Percentiles rank a stretch among this genome's conserved stretches.
Evolutionary conservation across 768 basidiomycete genomes (phyloP).

Genomic region (Hemileccinum impolitum): DNA sequence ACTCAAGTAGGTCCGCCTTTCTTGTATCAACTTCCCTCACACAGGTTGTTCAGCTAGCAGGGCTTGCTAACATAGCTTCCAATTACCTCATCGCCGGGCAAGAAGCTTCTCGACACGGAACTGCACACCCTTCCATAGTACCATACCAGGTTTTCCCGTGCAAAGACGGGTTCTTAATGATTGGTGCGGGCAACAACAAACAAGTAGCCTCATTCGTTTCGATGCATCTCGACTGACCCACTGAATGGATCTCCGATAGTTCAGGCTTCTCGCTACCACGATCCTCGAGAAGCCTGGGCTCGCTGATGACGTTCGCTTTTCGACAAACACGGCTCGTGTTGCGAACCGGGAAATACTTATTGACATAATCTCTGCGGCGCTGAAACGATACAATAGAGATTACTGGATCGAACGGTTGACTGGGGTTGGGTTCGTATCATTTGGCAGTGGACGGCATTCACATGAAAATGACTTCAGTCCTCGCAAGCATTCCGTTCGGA

Average conservation of each 20-base stretch:
- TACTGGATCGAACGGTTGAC: slow-evolving; percentile 75
- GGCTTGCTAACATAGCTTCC: slow-evolving; percentile 87
- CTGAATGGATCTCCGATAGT: slow-evolving; percentile 43
- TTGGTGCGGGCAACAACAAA: slow-evolving; percentile 88
- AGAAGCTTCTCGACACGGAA: slow-evolving; percentile 86
- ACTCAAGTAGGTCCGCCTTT: slow-evolving; percentile 58
- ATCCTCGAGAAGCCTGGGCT: slow-evolving; percentile 64
- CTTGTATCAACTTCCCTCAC: not conserved
- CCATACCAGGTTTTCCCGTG: slow-evolving; percentile 92
- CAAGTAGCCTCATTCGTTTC: slow-evolving; percentile 47
- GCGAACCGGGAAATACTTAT: slow-evolving; percentile 69
- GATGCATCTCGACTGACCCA: not conserved
- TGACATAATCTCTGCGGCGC: slow-evolving; percentile 56
- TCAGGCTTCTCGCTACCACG: slow-evolving; percentile 59
- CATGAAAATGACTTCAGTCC: slow-evolving; percentile 8
- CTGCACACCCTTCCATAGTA: slow-evolving; percentile 90
- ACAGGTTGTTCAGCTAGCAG: slow-evolving; percentile 61
- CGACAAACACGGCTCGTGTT: slow-evolving; percentile 74
- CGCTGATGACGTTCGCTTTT: slow-evolving; percentile 57
- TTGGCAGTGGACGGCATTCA: slow-evolving; percentile 5
- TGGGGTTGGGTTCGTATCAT: slow-evolving; percentile 67
- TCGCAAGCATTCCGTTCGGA: slow-evolving; percentile 69
- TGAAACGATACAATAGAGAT: slow-evolving; percentile 56
- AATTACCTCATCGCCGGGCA: slow-evolving; percentile 87
- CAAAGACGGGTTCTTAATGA: slow-evolving; percentile 86